A percentile compares a stretch with the other conserved stretches of the same genome.
phyloP scores from a whole-genome alignment of 2,329 filamentous ascomycete species.

The Colletotrichum magnum region DNA sequence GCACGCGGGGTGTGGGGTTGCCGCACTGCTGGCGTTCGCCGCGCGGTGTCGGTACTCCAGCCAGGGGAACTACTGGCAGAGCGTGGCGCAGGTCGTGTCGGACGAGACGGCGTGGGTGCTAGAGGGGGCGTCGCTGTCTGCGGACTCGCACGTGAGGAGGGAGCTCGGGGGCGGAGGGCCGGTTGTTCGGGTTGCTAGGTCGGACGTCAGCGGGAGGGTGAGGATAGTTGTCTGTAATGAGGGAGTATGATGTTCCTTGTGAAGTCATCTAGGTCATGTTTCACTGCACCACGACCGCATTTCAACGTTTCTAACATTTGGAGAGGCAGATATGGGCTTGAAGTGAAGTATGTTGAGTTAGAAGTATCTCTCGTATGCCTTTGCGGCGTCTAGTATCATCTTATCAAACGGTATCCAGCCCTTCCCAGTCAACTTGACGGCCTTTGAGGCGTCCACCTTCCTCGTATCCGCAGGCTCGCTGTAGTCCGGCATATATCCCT shows the following conservation, averaged over 20 bases:
- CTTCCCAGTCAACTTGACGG: constrained; percentile 27
- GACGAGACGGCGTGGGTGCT: constrained; percentile 43
- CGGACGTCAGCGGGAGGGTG: constrained; percentile 12
- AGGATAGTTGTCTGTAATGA: not conserved
- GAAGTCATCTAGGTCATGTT: no score
- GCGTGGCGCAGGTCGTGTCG: constrained; percentile 43
- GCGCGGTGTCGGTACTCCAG: constrained; percentile 41
- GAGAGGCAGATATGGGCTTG: not conserved
- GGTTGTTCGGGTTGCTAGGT: not conserved
- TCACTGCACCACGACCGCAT: not conserved
- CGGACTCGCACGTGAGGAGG: constrained; percentile 30
- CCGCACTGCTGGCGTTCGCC: constrained; percentile 40
- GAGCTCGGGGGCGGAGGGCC: not conserved
- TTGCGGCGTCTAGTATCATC: constrained; percentile 36
- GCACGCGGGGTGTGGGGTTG: constrained; percentile 39
- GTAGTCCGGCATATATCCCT: constrained; percentile 31
- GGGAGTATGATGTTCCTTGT: no score
- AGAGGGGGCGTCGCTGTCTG: constrained; percentile 39
- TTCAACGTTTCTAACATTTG: not conserved
- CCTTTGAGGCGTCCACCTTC: constrained; percentile 35
- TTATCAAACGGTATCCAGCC: constrained; percentile 29
- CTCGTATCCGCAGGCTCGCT: constrained; percentile 11
- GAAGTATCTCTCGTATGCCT: constrained; percentile 35
- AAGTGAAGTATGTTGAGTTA: not conserved
- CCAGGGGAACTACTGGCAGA: constrained; percentile 44